phyloP scores from a whole-genome alignment of 495 filamentous ascomycete species.

The Bryoglossum gracile region DNA sequence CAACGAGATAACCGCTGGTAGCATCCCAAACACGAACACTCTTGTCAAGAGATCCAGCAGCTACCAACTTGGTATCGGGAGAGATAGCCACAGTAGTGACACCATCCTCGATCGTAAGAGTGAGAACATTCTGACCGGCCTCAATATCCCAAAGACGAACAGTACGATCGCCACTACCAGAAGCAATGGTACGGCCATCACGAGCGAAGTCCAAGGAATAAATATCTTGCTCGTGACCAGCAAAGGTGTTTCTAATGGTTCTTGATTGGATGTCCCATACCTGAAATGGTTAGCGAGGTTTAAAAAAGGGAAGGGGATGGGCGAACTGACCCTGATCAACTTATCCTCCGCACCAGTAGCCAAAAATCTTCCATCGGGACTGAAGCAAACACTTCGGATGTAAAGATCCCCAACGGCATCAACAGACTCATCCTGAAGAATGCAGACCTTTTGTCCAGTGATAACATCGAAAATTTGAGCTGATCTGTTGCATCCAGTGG shows the following conservation, averaged over 20 bases:
- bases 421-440: slow-evolving; percentile 74
- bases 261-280: slow-evolving; percentile 79
- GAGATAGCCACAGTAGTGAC: slow-evolving; percentile 91
- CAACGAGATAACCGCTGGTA: slow-evolving; percentile 69
- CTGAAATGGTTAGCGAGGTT: slow-evolving; percentile 36
- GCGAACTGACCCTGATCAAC: slow-evolving; percentile 67
- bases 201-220: slow-evolving; percentile 88
- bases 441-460: slow-evolving; percentile 69
- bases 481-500: slow-evolving; percentile 82
- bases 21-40: slow-evolving; percentile 88
- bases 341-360: slow-evolving; percentile 90
- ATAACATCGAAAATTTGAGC: slow-evolving; percentile 86
- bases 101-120: slow-evolving; percentile 79
- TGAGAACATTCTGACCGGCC: slow-evolving; percentile 62
- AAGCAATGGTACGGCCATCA: slow-evolving; percentile 82
- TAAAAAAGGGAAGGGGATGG: not conserved
- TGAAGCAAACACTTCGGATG: slow-evolving; percentile 89
- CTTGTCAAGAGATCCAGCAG: slow-evolving; percentile 83
- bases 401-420: slow-evolving; percentile 82
- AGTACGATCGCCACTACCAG: slow-evolving; percentile 79
- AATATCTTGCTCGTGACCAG: slow-evolving; percentile 86
- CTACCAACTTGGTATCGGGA: slow-evolving; percentile 77
- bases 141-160: slow-evolving; percentile 87
- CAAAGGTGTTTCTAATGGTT: slow-evolving; percentile 73
- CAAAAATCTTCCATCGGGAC: slow-evolving; percentile 81